Evolutionary conservation across 192 early-diverging fungal genomes (phyloP).

Genomic region (Phlyctochytrium arcticum): DNA sequence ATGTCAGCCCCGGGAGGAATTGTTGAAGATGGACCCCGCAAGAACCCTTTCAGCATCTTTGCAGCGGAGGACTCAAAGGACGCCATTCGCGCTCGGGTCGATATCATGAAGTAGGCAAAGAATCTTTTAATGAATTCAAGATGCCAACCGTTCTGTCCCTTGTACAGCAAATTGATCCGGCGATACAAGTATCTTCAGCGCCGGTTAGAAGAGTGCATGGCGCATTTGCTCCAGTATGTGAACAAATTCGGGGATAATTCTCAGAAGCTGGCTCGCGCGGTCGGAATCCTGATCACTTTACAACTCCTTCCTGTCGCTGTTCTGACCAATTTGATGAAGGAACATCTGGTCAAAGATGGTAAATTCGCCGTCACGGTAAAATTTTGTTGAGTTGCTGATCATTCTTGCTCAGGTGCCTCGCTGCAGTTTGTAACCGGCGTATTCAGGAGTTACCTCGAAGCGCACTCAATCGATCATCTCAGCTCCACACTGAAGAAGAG

Average conservation of each 20-base stretch:
- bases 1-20: conserved; percentile 69
- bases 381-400: neutral
- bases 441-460: conserved; percentile 73
- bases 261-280: conserved; percentile 72
- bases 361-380: neutral
- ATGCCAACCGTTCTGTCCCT: too few species aligned
- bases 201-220: conserved; percentile 77
- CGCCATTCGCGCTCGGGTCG: conserved; percentile 70
- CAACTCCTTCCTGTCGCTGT: conserved; percentile 69
- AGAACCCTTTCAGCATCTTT: conserved; percentile 81
- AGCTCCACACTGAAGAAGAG: conserved; percentile 62
- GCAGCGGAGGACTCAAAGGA: conserved; percentile 62
- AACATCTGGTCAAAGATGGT: conserved; percentile 92
- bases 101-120: conserved; percentile 60
- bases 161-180: conserved; percentile 73
- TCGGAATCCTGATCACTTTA: conserved; percentile 67
- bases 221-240: conserved; percentile 81
- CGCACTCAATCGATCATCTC: conserved; percentile 75
- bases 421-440: conserved; percentile 80
- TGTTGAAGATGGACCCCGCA: conserved; percentile 72
- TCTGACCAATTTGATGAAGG: conserved; percentile 77
- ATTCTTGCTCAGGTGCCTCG: conserved; percentile 54
- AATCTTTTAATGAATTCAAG: too few species aligned
- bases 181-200: conserved; percentile 92
- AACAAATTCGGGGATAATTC: conserved; percentile 85